Evolutionary conservation across 345 rosid genomes (phyloP), one percentile per base, ranked within the genome.

Genomic region (Garcia nutans): DNA sequence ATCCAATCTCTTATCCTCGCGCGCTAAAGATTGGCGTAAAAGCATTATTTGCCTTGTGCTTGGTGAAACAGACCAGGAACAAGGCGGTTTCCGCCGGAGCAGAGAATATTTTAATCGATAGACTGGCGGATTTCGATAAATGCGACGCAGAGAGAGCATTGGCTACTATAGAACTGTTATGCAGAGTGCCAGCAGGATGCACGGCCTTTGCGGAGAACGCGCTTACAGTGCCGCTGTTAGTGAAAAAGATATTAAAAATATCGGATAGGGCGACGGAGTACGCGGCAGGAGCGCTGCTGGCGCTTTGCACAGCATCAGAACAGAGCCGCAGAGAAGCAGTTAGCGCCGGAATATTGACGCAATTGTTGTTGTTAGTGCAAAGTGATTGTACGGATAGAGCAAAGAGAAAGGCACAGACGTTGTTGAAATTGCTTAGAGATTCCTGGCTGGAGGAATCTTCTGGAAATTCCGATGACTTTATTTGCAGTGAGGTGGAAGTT

Each of bases 311-410:
- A 76, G 90, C 88, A 76, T 80, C 89, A 82, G 98, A 89, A 75
- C 71, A 68, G 76, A 82, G 93, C 80, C 92, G 87, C 78, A 71
- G 71, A 74, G 97, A 96, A 74, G 99, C 99, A 12, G 98, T 89
- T 71, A 71, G 79, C 77, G 98, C 92, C n/a, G 98, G 99, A 8
- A 77, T 96, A 69, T 66, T 96, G 89, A 90, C 91, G 58, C 99
- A 92, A 91, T 71, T 93, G 84, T 62, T 96, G 76, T 79, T 96
- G 19, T 66, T 96, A 69, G 98, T 93, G 76, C 99, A 96, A 80
- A 92, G 97, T 60, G 97, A 93, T 24, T 96, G 99, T 80, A 96
- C 98, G 86, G 98, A 89, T 57, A 83, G 99, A 47, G 99, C 99
- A 1, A 96, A 96, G 88, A 82, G 98, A 81, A 96, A 96, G 85